Conservation (phyloP, 805 yeast species). For the Ogataea chonburiensis region DNA sequence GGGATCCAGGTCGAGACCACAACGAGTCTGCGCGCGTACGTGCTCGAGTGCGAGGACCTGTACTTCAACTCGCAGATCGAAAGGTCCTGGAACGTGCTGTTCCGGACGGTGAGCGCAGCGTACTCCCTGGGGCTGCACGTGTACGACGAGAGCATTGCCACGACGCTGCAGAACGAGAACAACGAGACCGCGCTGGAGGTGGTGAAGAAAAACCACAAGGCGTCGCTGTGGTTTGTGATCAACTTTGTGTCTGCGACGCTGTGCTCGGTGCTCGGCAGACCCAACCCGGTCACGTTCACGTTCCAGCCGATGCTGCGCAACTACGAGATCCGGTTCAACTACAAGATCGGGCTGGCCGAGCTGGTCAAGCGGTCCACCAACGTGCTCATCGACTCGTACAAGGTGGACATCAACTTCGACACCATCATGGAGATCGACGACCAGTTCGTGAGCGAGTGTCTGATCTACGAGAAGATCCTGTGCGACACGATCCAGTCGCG, state of each 20-base stretch:
- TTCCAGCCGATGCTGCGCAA: conserved; percentile 35
- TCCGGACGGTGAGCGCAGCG: conserved; percentile 48
- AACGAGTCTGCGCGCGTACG: conserved; percentile 48
- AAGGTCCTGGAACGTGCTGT: conserved; percentile 51
- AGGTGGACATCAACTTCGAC: conserved; percentile 43
- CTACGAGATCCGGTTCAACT: conserved; percentile 35
- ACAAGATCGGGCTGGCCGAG: conserved; percentile 50
- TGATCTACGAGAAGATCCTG: conserved; percentile 34
- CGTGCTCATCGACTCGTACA: conserved; percentile 51
- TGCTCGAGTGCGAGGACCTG: conserved; percentile 50
- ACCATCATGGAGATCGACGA: conserved; percentile 41
- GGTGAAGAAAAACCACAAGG: conserved; percentile 36
- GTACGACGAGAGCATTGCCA: conserved; percentile 33
- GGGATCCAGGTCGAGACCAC: conserved; percentile 48
- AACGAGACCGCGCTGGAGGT: conserved; percentile 32
- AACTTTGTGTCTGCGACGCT: conserved; percentile 47
- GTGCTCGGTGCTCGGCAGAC: conserved; percentile 52
- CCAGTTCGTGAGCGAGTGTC: conserved; percentile 43
- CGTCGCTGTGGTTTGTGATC: conserved; percentile 51
- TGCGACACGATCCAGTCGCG: conserved; percentile 31
- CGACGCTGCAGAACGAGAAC: conserved; percentile 31
- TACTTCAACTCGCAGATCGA: conserved; percentile 50
- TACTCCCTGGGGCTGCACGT: conserved; percentile 54
- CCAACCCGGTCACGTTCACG: conserved; percentile 49
- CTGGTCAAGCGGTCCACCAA: conserved; percentile 47